Evolutionary conservation across 2,329 filamentous ascomycete genomes (phyloP), one percentile per base, ranked within the genome.

Genomic region (Fusarium mangiferae): DNA sequence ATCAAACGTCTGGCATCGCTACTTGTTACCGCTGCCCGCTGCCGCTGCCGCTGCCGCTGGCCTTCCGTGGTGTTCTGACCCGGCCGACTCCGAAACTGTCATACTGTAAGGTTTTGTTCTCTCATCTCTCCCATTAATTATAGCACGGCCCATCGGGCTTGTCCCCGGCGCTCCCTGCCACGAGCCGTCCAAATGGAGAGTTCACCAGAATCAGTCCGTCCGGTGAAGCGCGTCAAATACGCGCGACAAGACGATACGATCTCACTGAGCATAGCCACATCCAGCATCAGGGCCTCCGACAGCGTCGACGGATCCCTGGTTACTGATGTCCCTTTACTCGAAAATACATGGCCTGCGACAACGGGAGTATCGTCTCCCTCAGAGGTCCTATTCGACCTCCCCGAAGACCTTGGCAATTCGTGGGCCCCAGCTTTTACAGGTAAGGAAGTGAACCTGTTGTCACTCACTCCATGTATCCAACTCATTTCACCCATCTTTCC

Each of bases 201-300:
- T 61, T 74, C 72, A 22, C 65, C 75, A 64, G 78, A 71, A 51
- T 75, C 76, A 62, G 73, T 69, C 58, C 78, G 76, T 63, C 78
- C 78, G 48, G 64, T 67, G 52, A 80, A 80, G 78, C 78, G 78
- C 61, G 68, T 78, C 63, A 79, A 78, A 67, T 78, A 77, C 49
- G 71, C 66, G 51, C 68, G 74, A 48, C 70, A 73, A 63, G 68
- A 70, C 62, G 63, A 70, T 49, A 44, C 63, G 41, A 62, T 70
- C 54, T 66, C 72, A 60, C 66, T 69, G 61, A 66, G 65, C 62
- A 64, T 73, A 61, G 26, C 67, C 56, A 46, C 62, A 41, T 57
- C 60, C 24, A 48, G 66, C 60, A 72, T 76, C 62, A 65, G 56
- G 39, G 35, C 55, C 22, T 41, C 63, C 35, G 64, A 68, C 33